phyloP scores from a whole-genome alignment of 331 rosid species.

The Rosa hybrid region DNA sequence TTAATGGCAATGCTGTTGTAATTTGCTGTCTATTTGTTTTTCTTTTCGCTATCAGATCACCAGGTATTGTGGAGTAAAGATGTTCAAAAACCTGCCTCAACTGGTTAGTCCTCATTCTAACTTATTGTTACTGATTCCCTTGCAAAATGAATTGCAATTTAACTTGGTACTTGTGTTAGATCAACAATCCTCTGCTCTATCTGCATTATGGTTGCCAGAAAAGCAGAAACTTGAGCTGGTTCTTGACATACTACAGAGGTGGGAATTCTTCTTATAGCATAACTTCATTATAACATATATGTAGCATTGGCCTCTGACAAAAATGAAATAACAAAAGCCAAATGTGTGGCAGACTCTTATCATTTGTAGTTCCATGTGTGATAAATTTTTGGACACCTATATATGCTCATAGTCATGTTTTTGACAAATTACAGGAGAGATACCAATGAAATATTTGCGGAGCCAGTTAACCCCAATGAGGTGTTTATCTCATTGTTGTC shows the following conservation, averaged over 20 bases:
- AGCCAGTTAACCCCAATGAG: slow-evolving; percentile 72
- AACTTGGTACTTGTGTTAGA: slow-evolving; percentile 32
- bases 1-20: slow-evolving; percentile 11
- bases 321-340: neutral
- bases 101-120: slow-evolving; percentile 14
- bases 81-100: slow-evolving; percentile 11
- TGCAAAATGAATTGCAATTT: neutral
- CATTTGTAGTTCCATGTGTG: neutral
- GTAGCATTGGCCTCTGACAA: too few species aligned
- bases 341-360: neutral
- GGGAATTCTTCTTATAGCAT: neutral
- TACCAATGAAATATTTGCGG: slow-evolving; percentile 64
- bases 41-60: slow-evolving; percentile 15
- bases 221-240: slow-evolving; percentile 59
- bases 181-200: slow-evolving; percentile 32
- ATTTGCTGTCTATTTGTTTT: slow-evolving; percentile 2
- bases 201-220: slow-evolving; percentile 41
- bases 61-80: slow-evolving; percentile 6
- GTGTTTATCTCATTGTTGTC: slow-evolving; percentile 26
- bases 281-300: neutral
- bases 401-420: slow-evolving; percentile 1
- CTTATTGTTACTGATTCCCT: neutral
- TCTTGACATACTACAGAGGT: slow-evolving; percentile 73
- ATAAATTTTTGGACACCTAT: neutral
- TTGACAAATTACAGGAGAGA: slow-evolving; percentile 51